These are phyloP conservation scores for Rhizopogon vinicolor DNA, from an alignment of 768 basidiomycete genomes.

Conservation along the genomic window DNA sequence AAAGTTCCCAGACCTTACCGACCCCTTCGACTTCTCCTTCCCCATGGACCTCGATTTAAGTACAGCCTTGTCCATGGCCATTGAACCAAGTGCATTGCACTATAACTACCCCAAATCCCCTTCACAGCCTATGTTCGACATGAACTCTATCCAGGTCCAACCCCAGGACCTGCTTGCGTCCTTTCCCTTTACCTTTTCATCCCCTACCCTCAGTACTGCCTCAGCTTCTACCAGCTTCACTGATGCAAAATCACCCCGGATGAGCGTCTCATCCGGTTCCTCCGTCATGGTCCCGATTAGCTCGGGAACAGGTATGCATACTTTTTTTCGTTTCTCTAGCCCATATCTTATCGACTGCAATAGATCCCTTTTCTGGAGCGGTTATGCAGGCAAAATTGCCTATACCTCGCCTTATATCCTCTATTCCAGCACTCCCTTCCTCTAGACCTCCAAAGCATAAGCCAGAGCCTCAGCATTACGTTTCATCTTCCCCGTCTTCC, in stretches of 20 bases:
- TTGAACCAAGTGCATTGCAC: conserved; percentile 65
- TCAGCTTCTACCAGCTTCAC: conserved; percentile 20
- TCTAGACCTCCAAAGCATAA: conserved; percentile 27
- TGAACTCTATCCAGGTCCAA: conserved; percentile 15
- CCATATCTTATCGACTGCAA: not conserved
- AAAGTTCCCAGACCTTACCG: conserved; percentile 35
- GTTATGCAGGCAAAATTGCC: conserved; percentile 35
- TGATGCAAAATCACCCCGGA: conserved; percentile 20
- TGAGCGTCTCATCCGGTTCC: conserved; percentile 22
- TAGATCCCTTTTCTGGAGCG: conserved; percentile 1
- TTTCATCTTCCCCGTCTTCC: conserved; percentile 27
- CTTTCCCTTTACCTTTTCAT: conserved; percentile 42
- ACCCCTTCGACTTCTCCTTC: conserved; percentile 35
- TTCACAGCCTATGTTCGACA: conserved; percentile 15
- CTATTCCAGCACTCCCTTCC: conserved; percentile 36
- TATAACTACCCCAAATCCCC: conserved; percentile 23
- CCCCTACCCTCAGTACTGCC: conserved; percentile 26
- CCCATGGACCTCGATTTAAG: conserved; percentile 61
- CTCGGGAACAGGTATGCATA: conserved; percentile 7
- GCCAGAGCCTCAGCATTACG: conserved; percentile 10
- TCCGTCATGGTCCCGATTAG: conserved; percentile 37
- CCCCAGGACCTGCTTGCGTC: conserved; percentile 25
- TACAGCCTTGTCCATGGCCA: conserved; percentile 37
- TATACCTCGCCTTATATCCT: conserved; percentile 47
- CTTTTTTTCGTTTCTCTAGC: not conserved